These are phyloP conservation scores for Lepidium campestre DNA, from an alignment of 441 rosid genomes.

Conservation along the genomic window DNA sequence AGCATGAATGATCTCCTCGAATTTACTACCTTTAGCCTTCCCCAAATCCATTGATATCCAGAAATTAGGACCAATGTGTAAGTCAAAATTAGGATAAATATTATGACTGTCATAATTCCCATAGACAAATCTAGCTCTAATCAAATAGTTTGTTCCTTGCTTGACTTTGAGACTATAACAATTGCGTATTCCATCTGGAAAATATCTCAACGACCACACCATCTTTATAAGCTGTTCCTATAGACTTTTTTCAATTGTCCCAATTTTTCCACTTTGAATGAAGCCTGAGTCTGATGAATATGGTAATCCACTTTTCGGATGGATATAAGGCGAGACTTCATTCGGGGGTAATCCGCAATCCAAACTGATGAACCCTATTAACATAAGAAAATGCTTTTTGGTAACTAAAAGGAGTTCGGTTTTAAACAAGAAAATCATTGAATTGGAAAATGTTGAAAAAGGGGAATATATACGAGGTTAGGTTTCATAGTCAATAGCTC, in stretches of 20 bases:
- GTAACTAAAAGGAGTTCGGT: not conserved
- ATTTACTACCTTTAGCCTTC: not conserved
- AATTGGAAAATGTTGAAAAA: too few species aligned
- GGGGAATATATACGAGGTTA: too few species aligned
- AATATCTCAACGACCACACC: conserved; percentile 14
- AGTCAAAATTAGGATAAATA: conserved; percentile 14
- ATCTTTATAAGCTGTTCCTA: too few species aligned
- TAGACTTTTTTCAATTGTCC: not conserved
- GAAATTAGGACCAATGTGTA: conserved; percentile 24
- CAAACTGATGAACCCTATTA: conserved; percentile 40
- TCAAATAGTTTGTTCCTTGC: conserved; percentile 16
- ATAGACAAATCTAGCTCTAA: conserved; percentile 23
- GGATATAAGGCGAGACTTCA: not conserved
- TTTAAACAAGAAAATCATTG: too few species aligned
- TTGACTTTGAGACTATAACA: conserved; percentile 28
- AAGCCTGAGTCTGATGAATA: conserved; percentile 22
- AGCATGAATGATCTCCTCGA: conserved; percentile 28
- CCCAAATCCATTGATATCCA: conserved; percentile 18
- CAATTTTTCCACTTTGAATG: conserved; percentile 15
- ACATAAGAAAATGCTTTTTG: not conserved
- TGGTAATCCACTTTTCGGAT: not conserved
- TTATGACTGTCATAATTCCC: conserved; percentile 31
- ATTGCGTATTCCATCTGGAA: conserved; percentile 31
- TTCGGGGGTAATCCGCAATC: conserved; percentile 29
- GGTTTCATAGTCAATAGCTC: too few species aligned